Conservation (phyloP, 345 rosid species). For the Bretschneidera sinensis region DNA sequence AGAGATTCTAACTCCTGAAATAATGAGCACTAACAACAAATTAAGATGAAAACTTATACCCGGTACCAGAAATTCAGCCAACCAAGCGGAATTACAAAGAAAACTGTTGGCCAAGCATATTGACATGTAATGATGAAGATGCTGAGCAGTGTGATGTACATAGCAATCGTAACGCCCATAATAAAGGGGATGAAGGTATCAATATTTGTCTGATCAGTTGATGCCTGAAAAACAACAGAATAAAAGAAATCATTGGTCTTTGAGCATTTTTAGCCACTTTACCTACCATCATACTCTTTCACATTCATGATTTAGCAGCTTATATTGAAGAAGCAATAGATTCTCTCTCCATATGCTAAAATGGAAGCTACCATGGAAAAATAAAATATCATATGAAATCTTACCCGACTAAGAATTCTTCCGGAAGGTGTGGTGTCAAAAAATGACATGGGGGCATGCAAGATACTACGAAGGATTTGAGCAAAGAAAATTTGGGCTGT, state of each 20-base stretch:
- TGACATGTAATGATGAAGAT: slow-evolving; percentile 87
- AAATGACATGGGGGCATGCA: slow-evolving; percentile 98
- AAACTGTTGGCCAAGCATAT: slow-evolving; percentile 86
- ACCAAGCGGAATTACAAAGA: slow-evolving; percentile 78
- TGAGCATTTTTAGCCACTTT: slow-evolving; percentile 1
- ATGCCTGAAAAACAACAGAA: slow-evolving; percentile 49
- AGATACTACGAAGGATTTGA: slow-evolving; percentile 71
- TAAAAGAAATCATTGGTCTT: slow-evolving; percentile 5
- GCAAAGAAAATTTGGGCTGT: slow-evolving; percentile 72
- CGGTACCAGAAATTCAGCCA: slow-evolving; percentile 89
- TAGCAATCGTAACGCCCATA: slow-evolving; percentile 44
- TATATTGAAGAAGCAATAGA: not conserved
- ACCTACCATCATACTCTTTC: not conserved
- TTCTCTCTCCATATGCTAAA: not conserved
- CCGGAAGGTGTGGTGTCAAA: slow-evolving; percentile 98
- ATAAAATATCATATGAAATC: slow-evolving; percentile 3
- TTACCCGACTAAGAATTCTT: slow-evolving; percentile 87
- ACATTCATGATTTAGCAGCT: not conserved
- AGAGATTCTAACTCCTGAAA: no score
- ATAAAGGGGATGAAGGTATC: slow-evolving; percentile 75
- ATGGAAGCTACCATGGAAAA: not conserved
- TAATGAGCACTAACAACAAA: not conserved
- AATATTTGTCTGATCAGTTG: slow-evolving; percentile 75
- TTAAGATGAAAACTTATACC: slow-evolving; percentile 42
- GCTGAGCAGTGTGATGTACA: slow-evolving; percentile 70